A percentile compares a stretch with the other conserved stretches of the same genome.
Evolutionary conservation across 73 alveolate species (phyloP).

Genomic region (Paramecium sexaurelia): DNA sequence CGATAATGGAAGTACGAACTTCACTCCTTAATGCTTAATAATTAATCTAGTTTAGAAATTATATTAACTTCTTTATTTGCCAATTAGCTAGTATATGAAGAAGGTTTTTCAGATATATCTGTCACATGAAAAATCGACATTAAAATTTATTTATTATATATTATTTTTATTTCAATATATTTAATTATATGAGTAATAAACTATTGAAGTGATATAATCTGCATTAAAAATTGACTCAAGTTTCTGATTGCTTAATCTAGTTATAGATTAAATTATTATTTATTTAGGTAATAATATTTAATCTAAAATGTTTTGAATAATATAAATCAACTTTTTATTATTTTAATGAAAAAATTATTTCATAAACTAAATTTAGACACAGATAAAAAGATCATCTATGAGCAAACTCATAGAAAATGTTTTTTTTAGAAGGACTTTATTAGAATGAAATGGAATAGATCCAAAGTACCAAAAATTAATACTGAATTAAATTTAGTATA

Average conservation of each 20-base stretch:
- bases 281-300: too few species aligned
- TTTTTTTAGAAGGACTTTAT: background rate
- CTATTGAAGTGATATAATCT: too few species aligned
- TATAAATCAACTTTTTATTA: background rate
- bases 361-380: slow-evolving; percentile 17
- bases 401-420: background rate
- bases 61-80: background rate
- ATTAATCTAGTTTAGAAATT: background rate
- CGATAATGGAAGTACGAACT: background rate
- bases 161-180: background rate
- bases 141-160: background rate
- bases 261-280: too few species aligned
- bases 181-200: too few species aligned
- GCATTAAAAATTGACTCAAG: too few species aligned
- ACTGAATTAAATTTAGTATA: background rate
- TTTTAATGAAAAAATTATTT: slow-evolving; percentile 4
- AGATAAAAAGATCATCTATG: background rate
- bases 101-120: slow-evolving; percentile 25
- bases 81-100: background rate
- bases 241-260: too few species aligned
- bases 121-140: background rate
- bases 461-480: background rate
- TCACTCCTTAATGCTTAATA: background rate
- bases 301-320: too few species aligned
- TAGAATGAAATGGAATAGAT: background rate